Evolutionary conservation across 1,284 basidiomycete species (phyloP), one percentile per base, ranked within the genome.

Genomic region (Ceratobasidium sp.): DNA sequence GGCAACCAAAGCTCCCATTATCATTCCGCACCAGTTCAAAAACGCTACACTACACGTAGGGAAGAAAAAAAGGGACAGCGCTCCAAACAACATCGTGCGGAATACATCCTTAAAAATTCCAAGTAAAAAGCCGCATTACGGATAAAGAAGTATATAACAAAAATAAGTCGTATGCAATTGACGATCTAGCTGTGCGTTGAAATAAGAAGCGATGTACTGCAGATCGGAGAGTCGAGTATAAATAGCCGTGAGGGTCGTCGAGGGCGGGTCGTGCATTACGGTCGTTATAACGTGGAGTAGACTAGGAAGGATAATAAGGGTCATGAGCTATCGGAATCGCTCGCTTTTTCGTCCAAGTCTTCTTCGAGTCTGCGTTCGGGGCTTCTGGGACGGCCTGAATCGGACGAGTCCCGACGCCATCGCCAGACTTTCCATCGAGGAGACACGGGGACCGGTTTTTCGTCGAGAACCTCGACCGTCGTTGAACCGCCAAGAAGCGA

Each of bases 401-500:
- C 33, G 8, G 70, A 59, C 10, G 44, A 44, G 46, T 59, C 38
- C 14, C 70, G n/a, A 23, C 70, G 59, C 44, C 44, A 44, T 7
- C 23, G 54, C 70, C 70, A 74, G 59, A 64, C 59, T 20, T 74
- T 74, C 70, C 70, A 74, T 18, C 59, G 59, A 20, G 70, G 70
- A 7, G 70, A 62, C 3, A 54, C 44, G 27, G 70, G 44, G 27
- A 48, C 59, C 27, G 44, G 44, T 55, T 71, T 71, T 48, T 71
- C 69, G 69, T 18, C 44, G 20, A 60, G 35, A 18, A 59, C 18
- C 16, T 52, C 48, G 5, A 66, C 74, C n/a, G 46, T 50, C 38
- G 33, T 27, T 10, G 77, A 48, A 7, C 54, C 70, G 41, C 67
- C 67, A 38, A 93, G 86, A 82, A 92, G 85, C 35, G 86, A 83